Evolutionary conservation across 805 yeast species (phyloP).

Genomic region (Wickerhamiella kurtzmanii): DNA sequence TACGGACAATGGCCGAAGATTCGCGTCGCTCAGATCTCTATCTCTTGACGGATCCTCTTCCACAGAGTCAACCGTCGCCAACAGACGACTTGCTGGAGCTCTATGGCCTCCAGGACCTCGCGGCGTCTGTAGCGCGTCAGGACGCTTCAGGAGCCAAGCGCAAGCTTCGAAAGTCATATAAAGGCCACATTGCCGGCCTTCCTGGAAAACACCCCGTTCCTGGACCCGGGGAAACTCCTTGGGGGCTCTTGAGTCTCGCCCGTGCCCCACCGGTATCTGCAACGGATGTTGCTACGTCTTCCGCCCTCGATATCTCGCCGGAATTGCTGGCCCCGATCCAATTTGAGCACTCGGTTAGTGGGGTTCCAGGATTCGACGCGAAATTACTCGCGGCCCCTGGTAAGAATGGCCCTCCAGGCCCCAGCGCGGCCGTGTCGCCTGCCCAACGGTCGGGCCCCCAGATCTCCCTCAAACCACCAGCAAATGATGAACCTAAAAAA

Average conservation of each 20-base stretch:
- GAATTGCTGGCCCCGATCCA: conserved; percentile 40
- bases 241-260: conserved; percentile 20
- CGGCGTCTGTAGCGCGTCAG: conserved; percentile 71
- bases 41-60: conserved; percentile 29
- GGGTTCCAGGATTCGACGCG: conserved; percentile 66
- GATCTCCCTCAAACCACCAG: neutral
- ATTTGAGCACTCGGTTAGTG: conserved; percentile 55
- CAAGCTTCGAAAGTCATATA: conserved; percentile 85
- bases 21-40: conserved; percentile 5
- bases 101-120: conserved; percentile 54
- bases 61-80: conserved; percentile 34
- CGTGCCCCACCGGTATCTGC: conserved; percentile 29
- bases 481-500: neutral
- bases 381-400: conserved; percentile 40
- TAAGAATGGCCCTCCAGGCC: conserved; percentile 1
- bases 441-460: neutral
- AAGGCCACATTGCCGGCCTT: conserved; percentile 76
- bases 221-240: conserved; percentile 19
- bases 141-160: conserved; percentile 85
- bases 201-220: conserved; percentile 44
- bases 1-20: neutral
- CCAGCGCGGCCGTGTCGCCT: conserved; percentile 4
- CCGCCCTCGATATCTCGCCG: conserved; percentile 7
- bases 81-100: conserved; percentile 53
- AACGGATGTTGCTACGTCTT: conserved; percentile 30